These are phyloP conservation scores for Termitomyces eurrhizus DNA, from an alignment of 768 basidiomycete species.

Conservation along the genomic window DNA sequence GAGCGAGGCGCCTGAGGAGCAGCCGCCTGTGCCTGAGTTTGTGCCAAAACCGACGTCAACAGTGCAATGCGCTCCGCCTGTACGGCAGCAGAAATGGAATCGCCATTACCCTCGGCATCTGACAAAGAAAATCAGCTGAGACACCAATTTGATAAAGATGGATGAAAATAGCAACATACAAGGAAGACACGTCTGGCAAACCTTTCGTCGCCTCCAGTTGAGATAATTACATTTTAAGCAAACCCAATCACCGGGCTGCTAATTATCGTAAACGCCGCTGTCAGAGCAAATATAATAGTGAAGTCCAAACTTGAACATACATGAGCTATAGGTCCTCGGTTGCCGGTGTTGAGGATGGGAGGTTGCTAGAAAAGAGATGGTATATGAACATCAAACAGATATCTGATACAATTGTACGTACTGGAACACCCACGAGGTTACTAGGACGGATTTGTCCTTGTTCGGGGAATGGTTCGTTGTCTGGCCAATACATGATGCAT, in stretches of 20 bases:
- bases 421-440: conserved; percentile 49
- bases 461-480: conserved; percentile 81
- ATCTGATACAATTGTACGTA: conserved; percentile 22
- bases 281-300: background rate
- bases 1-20: conserved; percentile 27
- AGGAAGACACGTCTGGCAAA: conserved; percentile 85
- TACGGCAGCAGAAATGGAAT: conserved; percentile 80
- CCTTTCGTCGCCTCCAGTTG: conserved; percentile 85
- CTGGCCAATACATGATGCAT: conserved; percentile 89
- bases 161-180: conserved; percentile 43
- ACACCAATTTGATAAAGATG: conserved; percentile 5
- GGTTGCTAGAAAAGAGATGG: conserved; percentile 49
- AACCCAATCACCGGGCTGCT: conserved; percentile 80
- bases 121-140: background rate
- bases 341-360: conserved; percentile 86
- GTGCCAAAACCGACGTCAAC: conserved; percentile 68
- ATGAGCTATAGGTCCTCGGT: conserved; percentile 84
- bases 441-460: conserved; percentile 73
- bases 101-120: conserved; percentile 88
- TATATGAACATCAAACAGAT: conserved; percentile 6
- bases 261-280: conserved; percentile 13
- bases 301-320: conserved; percentile 39
- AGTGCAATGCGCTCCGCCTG: conserved; percentile 83
- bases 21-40: conserved; percentile 34
- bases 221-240: conserved; percentile 83